Evolutionary conservation across 371 early-diverging fungal genomes (phyloP), one percentile per base, ranked within the genome.

Genomic region (Zopfochytrium polystomum): DNA sequence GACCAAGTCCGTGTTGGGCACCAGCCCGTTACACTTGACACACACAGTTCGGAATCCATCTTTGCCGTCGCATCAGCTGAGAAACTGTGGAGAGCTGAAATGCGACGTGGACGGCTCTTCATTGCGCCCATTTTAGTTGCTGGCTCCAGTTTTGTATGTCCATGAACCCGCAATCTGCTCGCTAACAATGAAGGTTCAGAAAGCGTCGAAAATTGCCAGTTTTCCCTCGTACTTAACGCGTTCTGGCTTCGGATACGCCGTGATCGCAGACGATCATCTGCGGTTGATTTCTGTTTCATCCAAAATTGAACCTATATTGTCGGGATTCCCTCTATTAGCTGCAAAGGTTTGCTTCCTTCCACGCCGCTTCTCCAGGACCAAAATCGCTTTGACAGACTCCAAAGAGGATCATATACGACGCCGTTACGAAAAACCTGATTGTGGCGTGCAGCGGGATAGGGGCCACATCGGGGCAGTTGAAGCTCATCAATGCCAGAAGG

Each of bases 381-480:
- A n/a, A n/a, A n/a, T n/a, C n/a, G n/a, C n/a, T n/a, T n/a, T n/a
- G n/a, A n/a, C n/a, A 60, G 58, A 54, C 60, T 6, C 68, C 72
- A 26, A 62, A 66, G n/a, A 33, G 72, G 22, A 46, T 72, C 13
- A 23, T 72, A 2, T 69, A 55, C 47, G 73, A 73, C 42, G 2
- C 18, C 2, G 44, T 32, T 13, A 67, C 69, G 9, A 33, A 50
- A 7, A 64, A 23, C 22, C 55, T 68, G 0, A 33, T 73, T 2
- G 63, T 73, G 18, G 69, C 67, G 2, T 56, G 57, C 35, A 51
- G 38, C 9, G 52, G 60, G 2, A 38, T 4, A 3, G 43, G 20
- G 7, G 57, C 34, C 23, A 13, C 30, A 34, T 45, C 51, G 33
- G 63, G 65, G 7, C 59, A 63, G 45, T 55, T 73, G 1, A 45